Evolutionary conservation across 23 red algal species (phyloP), one percentile per base, ranked within the genome.

Genomic region (Gracilaria domingensis): DNA sequence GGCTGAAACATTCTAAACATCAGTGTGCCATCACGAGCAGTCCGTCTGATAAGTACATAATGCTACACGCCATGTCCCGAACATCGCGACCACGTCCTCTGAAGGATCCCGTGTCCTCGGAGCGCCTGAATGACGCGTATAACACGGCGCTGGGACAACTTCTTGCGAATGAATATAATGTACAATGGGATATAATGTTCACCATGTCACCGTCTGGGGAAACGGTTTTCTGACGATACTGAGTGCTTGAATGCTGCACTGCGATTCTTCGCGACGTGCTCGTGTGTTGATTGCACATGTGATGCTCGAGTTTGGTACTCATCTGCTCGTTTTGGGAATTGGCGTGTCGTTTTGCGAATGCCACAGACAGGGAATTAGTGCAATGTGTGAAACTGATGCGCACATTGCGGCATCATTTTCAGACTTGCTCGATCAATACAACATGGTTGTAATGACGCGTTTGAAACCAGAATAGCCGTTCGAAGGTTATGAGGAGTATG

Each of bases 161-260:
- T 2, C 84, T 96, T 29, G 55, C 59, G 29, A 72, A 92, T 40
- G 80, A 85, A 24, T 91, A 88, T 56, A 26, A 57, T 44, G 35
- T 96, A 8, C 94, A 88, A 18, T 95, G 93, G 93, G 93, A 95
- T 66, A 90, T 95, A 38, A 84, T 95, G 85, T 44, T 56, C 18
- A 82, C 64, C 23, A 84, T 92, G 83, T 25, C 21, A 25, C 13
- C 59, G 36, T 7, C 23, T 25, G n/a, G 72, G 59, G 12, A 88
- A 86, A 54, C 80, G 91, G 35, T 8, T 48, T 96, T 39, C 28
- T 93, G 34, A 2, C 56, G 5, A 25, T 38, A 21, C 75, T 93
- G 0, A 88, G 37, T 47, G 62, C n/a, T 25, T 35, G 45, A 45
- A 45, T 45, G 42, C 42, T 4, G 5, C 42, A 45, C 42, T 11